A percentile compares a stretch with the other conserved stretches of the same genome.
phyloP scores from a whole-genome alignment of 345 rosid species.

The Hevea brasiliensis region DNA sequence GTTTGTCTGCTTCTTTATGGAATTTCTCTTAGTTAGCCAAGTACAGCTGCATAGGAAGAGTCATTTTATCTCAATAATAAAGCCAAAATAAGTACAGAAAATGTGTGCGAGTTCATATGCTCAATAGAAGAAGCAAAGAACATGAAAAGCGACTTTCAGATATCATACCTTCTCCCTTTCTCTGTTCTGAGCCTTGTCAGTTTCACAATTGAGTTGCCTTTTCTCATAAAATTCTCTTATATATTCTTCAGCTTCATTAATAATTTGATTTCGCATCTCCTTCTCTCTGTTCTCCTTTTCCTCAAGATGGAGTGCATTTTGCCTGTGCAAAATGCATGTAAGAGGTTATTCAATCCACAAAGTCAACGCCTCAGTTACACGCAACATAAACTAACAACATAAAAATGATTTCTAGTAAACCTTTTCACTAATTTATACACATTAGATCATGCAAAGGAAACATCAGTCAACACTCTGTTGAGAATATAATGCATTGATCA shows the following conservation, averaged over 20 bases:
- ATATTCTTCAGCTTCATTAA: constrained; percentile 81
- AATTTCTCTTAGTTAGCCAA: constrained; percentile 89
- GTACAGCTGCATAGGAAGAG: constrained; percentile 50
- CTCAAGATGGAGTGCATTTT: constrained; percentile 78
- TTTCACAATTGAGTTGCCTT: constrained; percentile 61
- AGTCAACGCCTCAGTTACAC: not conserved
- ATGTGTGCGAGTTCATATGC: not conserved
- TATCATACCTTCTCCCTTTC: constrained; percentile 82
- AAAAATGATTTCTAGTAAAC: not conserved
- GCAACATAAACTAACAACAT: not conserved
- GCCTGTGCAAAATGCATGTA: constrained; percentile 42
- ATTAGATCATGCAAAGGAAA: not conserved
- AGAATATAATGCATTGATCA: not conserved
- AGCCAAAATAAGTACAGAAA: not conserved
- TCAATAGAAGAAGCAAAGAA: too few relatives aligned
- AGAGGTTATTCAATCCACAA: not conserved
- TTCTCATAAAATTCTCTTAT: constrained; percentile 81
- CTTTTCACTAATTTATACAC: not conserved
- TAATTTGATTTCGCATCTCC: constrained; percentile 85
- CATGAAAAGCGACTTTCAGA: not conserved
- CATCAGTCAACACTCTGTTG: not conserved
- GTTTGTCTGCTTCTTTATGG: constrained; percentile 83
- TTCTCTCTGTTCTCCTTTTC: constrained; percentile 95
- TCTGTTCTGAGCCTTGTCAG: constrained; percentile 74
- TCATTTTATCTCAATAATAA: not conserved